Evolutionary conservation across 2,329 filamentous ascomycete species (phyloP), one percentile per base, ranked within the genome.

Genomic region (Hymenoscyphus occultus): DNA sequence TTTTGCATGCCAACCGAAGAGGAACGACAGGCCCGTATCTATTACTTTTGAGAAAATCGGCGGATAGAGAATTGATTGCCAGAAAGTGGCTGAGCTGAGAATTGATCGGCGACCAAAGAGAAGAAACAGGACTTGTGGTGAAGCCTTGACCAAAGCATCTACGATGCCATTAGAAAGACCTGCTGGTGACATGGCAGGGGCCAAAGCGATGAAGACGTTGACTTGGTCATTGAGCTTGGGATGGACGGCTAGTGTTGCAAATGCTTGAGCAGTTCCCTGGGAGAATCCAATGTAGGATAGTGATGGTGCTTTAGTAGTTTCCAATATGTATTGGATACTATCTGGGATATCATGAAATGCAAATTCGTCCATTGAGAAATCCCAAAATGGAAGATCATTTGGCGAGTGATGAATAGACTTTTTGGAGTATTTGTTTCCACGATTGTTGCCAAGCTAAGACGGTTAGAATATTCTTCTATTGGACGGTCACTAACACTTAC

Each of bases 391-490:
- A 45, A 84, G 80, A 2, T 90, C 89, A 0, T 86, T 89, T 0
- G 95, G 93, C 0, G 92, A 89, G 68, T 83, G 82, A 65, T 89
- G 84, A 61, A 93, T 86, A 2, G 89, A 93, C 79, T 99, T 99
- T 78, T 98, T 99, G 57, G 93, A 97, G 79, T 99, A 99, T 76
- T 99, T 99, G 83, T 99, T 99, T 60, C 95, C 95, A 42, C 95
- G 89, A 74, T 99, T 99, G 77, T 99, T 99, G 60, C 95, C 95
- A 68, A 99, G 83, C 91, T 91, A 54, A 14, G 51, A 5, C 19
- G n/a, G 56, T 77, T 59, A 78, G 74, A 12, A 56, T 5, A 10
- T n/a, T 22, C 31, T n/a, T 28, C 12, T 16, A 60, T 10, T 45
- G 39, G 57, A 12, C 22, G n/a, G 14, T 22, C 35, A 35, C 10